These are phyloP conservation scores for Massarina eburnea DNA, from an alignment of 2,329 filamentous ascomycete species.

Conservation along the genomic window DNA sequence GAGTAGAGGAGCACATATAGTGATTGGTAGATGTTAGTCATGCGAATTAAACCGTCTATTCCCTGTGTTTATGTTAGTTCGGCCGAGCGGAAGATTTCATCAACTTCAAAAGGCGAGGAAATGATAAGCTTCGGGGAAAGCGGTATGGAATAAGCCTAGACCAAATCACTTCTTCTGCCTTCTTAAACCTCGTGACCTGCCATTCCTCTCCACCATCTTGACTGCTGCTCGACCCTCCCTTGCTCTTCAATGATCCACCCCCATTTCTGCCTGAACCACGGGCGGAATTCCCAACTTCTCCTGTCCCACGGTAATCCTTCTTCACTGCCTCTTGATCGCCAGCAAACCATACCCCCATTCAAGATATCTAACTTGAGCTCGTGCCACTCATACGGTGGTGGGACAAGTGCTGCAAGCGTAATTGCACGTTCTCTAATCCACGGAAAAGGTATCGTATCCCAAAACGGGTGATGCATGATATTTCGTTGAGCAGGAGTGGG, in stretches of 20 bases:
- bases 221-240: constrained; percentile 15
- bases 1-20: too few relatives aligned
- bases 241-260: constrained; percentile 16
- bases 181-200: not conserved
- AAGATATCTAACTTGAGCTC: constrained; percentile 16
- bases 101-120: too few relatives aligned
- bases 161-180: too few relatives aligned
- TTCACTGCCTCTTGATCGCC: constrained; percentile 8
- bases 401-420: constrained; percentile 4
- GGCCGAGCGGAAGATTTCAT: too few relatives aligned
- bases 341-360: constrained; percentile 12
- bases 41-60: too few relatives aligned
- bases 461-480: constrained; percentile 14
- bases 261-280: constrained; percentile 17
- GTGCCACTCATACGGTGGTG: constrained; percentile 6
- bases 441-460: constrained; percentile 15
- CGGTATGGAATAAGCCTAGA: too few relatives aligned
- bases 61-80: too few relatives aligned
- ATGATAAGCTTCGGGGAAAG: too few relatives aligned
- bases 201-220: constrained; percentile 15
- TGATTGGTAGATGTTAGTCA: too few relatives aligned
- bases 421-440: constrained; percentile 17
- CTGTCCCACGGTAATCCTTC: constrained; percentile 16
- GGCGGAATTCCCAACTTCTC: constrained; percentile 15
- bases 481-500: constrained; percentile 14